Percentiles rank a stretch among this genome's conserved stretches.
These are phyloP conservation scores for Populus trichocarpa DNA, from an alignment of 441 rosid species.

Conservation along the genomic window DNA sequence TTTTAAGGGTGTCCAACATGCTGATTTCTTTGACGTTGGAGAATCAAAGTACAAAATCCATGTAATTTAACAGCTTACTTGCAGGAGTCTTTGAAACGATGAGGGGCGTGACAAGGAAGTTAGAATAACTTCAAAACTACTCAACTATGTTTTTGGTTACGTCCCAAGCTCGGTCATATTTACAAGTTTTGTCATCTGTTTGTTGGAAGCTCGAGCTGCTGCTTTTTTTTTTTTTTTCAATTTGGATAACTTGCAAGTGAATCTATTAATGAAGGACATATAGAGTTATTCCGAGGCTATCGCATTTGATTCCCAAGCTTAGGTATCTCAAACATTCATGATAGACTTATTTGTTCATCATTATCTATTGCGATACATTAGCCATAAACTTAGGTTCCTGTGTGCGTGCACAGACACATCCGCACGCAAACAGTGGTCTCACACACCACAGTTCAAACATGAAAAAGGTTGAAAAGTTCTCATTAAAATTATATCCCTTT, in stretches of 20 bases:
- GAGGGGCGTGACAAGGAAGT: background rate
- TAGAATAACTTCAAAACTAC: background rate
- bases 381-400: background rate
- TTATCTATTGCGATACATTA: background rate
- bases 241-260: background rate
- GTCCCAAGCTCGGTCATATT: background rate
- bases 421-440: background rate
- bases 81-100: background rate
- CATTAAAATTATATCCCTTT: background rate
- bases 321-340: background rate
- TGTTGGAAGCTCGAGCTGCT: background rate
- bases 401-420: background rate
- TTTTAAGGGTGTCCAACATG: background rate
- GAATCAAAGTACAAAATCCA: background rate
- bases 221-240: too few species aligned
- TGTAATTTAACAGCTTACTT: background rate
- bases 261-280: background rate
- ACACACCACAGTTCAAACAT: background rate
- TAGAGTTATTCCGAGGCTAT: background rate
- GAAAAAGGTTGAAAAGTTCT: constrained; percentile 1
- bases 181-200: background rate
- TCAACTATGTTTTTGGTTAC: background rate
- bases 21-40: background rate
- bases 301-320: background rate
- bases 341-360: background rate